Evolutionary conservation across 768 basidiomycete species (phyloP).

Genomic region (Ramaria sp.): DNA sequence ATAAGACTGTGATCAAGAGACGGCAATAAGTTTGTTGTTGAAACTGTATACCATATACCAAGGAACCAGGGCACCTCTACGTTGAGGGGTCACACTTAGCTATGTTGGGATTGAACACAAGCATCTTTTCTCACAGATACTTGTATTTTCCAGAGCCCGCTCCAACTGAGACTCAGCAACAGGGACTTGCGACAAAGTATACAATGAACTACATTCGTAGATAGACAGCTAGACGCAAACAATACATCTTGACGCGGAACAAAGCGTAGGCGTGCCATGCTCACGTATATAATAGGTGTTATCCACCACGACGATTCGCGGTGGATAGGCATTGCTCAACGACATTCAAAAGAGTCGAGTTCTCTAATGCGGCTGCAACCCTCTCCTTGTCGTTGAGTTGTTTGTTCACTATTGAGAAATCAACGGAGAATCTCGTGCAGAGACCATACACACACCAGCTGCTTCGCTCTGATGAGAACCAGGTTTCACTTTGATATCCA

Average conservation of each 20-base stretch:
- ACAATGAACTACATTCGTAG: no score
- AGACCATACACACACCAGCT: constrained; percentile 43
- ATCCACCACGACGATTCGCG: constrained; percentile 24
- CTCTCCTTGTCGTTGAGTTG: constrained; percentile 99
- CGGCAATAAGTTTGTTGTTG: no score
- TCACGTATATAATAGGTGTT: neutral
- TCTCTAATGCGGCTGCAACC: constrained; percentile 94
- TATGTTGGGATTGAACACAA: no score
- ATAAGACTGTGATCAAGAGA: no score
- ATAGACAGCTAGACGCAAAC: neutral
- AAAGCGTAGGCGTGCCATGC: neutral
- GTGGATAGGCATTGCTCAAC: constrained; percentile 68
- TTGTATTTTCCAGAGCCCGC: no score
- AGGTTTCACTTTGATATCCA: constrained; percentile 86
- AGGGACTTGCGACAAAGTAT: no score
- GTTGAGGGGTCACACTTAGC: no score
- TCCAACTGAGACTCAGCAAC: no score
- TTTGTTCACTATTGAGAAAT: constrained; percentile 67
- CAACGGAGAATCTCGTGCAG: neutral
- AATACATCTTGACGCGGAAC: neutral
- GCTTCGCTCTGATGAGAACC: constrained; percentile 95
- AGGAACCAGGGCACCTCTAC: no score
- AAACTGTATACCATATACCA: no score
- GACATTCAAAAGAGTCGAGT: constrained; percentile 72
- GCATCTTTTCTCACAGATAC: no score